Evolutionary conservation across 202 grass and related monocot genomes (phyloP), one percentile per base, ranked within the genome.

Genomic region (Panicum hallii): DNA sequence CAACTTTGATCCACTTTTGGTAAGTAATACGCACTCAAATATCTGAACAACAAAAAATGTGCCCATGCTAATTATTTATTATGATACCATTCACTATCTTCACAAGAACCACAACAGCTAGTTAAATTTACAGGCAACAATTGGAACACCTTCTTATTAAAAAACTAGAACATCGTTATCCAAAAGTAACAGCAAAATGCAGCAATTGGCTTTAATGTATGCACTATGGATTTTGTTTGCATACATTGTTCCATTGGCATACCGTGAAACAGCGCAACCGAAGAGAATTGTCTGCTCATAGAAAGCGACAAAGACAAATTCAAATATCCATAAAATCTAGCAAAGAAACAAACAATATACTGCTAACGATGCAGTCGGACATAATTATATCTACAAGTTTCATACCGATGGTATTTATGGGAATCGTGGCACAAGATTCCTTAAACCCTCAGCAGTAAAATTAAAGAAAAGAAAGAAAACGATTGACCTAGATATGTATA

Each of bases 121-220:
- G 53, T 63, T 81, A 86, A 78, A 86, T 82, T 58, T 86, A 20
- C 26, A 90, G 84, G 89, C 76, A 87, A 87, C 70, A 76, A 71
- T 4, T 38, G 5, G 36, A 38, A 38, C 36, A 38, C 3, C 36
- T 38, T 38, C 36, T 38, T 38, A 38, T 38, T 5, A 34, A 34
- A 34, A 34, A 34, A 38, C 75, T 23, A 87, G 1, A 26, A 65
- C 53, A 65, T 75, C 65, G 0, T 23, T 77, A 49, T 90, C 53
- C 50, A 69, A 83, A 12, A 79, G 66, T 74, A 87, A 38, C 17
- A 78, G 7, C 19, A 50, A 62, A 67, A 55, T 66, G 50, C 19
- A 50, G 6, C 49, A 53, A 55, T 22, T 56, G 14, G 63, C 48
- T 79, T 63, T 16, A 14, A 46, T 11, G 0, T 62, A 56, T 46